Evolutionary conservation across 352 stramenopile genomes (phyloP), one percentile per base, ranked within the genome.

Genomic region (Globisporangium uncinulatum): DNA sequence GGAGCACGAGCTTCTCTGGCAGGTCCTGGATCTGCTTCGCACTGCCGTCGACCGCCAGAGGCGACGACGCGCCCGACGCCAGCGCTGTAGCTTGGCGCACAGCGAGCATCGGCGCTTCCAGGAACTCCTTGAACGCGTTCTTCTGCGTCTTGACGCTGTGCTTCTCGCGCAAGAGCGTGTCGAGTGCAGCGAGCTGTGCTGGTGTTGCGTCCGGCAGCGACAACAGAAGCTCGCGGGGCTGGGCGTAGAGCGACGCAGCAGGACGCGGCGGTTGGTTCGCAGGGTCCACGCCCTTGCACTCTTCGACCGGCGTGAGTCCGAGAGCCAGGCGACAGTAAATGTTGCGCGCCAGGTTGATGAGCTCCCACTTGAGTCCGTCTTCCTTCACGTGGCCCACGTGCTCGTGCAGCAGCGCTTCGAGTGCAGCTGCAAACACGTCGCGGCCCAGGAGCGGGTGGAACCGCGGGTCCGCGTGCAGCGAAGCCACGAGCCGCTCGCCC

Each of bases 131-230:
- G 60, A 92, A 74, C 9, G 75, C 74, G 54, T 89, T 92, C 67
- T 92, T 92, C 57, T 92, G 82, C 20, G 76, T 87, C 59, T 92
- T 92, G 44, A 84, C 70, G 43, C 82, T 92, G 60, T 87, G 78
- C 43, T 89, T 89, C 56, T 83, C 70, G 29, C 82, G 77, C 49
- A 92, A 49, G 19, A 82, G 61, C 21, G 54, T 63, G 15, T 92
- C 82, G 0, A 85, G 66, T 5, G 65, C 62, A 17, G 76, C 79
- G 9, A 92, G 57, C 6, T 78, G 69, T 3, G 53, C 39, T 14
- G 60, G 43, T 0, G 68, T 73, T 14, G 88, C 67, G 9, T 83
- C 74, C 0, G 75, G 78, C 47, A 92, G 65, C 19, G 77, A 84
- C 10, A 87, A 56, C 43, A 92, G 51, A 39, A 89, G 76, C 14